Evolutionary conservation across 1,284 basidiomycete species (phyloP), one percentile per base, ranked within the genome.

Genomic region (Quambalaria eucalypti): DNA sequence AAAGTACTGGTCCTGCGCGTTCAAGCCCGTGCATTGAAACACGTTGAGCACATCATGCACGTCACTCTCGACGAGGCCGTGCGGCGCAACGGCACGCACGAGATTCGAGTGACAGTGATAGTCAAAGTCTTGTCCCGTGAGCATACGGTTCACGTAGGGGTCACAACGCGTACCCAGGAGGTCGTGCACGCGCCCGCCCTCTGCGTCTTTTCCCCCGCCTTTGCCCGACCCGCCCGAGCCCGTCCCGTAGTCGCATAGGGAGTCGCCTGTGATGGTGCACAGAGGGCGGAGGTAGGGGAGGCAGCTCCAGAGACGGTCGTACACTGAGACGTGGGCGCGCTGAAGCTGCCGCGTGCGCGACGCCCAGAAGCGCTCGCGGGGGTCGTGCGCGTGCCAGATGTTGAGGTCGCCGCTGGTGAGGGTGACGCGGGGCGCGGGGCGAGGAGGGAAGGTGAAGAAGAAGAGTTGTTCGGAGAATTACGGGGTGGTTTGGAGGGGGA

Each of bases 41-140:
- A 60, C 55, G 48, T 60, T 57, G 21, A 60, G 40, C 10, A 60
- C 59, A 33, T 60, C 59, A 30, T 60, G 59, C 2, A 60, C 51
- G 33, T 57, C 59, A 14, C 38, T 26, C 25, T 60, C 59, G 25
- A 50, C 52, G 48, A 60, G 42, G 4, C 59, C 59, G 26, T 36
- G 53, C 21, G 50, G 46, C 39, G 28, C 33, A 19, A 60, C 55
- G 8, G 59, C 59, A 7, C 59, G 21, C 5, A 51, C 52, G 10
- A 60, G 33, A 19, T 60, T 60, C 5, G 48, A 51, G 33, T 60
- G 59, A 23, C 59, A 60, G 42, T 57, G 56, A 21, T 51, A 60
- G 48, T 60, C 59, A 38, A 60, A 60, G 33, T 60, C 59, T 14
- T 53, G 14, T n/a, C 59, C 59, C 0, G 54, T 60, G 1, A 60